A percentile compares a stretch with the other conserved stretches of the same genome.
Conservation (phyloP, 371 early-diverging fungal species). For the Saksenaea vasiformis region DNA sequence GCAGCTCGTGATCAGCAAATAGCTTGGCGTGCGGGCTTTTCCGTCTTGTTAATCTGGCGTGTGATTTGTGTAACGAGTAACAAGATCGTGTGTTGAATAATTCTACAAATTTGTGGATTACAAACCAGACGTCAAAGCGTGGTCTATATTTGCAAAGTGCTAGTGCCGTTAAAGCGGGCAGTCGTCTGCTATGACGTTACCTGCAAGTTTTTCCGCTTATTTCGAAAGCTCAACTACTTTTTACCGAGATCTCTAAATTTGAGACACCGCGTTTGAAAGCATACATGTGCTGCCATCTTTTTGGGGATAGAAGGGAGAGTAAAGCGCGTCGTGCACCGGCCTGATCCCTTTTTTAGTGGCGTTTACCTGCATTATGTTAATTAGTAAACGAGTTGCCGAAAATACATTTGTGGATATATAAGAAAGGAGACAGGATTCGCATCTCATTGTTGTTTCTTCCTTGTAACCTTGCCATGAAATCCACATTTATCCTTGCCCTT, state of each 20-base stretch:
- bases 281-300: neutral
- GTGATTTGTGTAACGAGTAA: too few species aligned
- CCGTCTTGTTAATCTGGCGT: too few species aligned
- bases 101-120: too few species aligned
- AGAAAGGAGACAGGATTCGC: neutral
- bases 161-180: too few species aligned
- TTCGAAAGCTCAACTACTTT: too few species aligned
- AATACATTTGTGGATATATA: neutral
- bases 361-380: neutral
- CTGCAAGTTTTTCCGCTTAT: too few species aligned
- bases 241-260: neutral
- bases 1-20: too few species aligned
- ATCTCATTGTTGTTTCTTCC: neutral
- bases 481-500: neutral
- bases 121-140: too few species aligned
- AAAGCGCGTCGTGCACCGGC: neutral
- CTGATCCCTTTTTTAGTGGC: neutral
- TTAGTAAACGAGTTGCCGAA: neutral
- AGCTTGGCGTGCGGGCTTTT: too few species aligned
- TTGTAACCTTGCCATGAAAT: constrained; percentile 14
- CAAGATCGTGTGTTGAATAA: too few species aligned
- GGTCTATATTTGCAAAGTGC: too few species aligned
- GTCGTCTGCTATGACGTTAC: too few species aligned
- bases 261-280: neutral
- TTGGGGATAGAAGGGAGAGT: neutral